Base-by-base conservation (phyloP, 2,329 filamentous ascomycete species). In the Arthrobotrys iridis region DNA sequence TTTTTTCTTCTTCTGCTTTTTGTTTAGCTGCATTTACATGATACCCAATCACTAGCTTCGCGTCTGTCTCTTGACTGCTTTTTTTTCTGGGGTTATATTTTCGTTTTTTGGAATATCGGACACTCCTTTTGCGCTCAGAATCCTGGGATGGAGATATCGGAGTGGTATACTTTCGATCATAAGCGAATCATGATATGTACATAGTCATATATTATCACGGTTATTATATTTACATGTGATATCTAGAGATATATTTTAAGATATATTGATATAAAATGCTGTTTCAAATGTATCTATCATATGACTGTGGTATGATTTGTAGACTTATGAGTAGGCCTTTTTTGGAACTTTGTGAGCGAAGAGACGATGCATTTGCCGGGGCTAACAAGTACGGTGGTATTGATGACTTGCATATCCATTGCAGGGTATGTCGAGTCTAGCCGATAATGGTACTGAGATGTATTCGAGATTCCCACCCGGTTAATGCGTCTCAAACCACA, bases 81-180 rank as follows among this genome's bases (percentile, higher is more conserved):
- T n/a, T 48, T 7, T 48, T n/a, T n/a, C n/a, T n/a, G n/a, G n/a
- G n/a, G 11, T 3, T 52, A 33, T 33, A 13, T n/a, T n/a, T 13
- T 35, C n/a, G n/a, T 52, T 52, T 50, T 6, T 18, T n/a, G n/a
- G n/a, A n/a, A n/a, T n/a, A n/a, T n/a, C n/a, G n/a, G n/a, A 30
- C 50, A 55, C 50, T 55, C 50, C 50, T 55, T n/a, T 55, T 55
- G 50, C 35, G 28, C 30, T 24, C 30, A 30, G 50, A 55, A 55
- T 55, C 50, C 35, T 18, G n/a, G 50, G 50, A 37, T 18, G 50
- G 46, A 37, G 50, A 37, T 37, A 24, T 50, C 50, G 30, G 30
- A 10, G 8, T 48, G 8, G 30, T 50, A 4, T 15, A 30, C 8
- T 30, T 26, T 26, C 5, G 3, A 24, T 46, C 13, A 5, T 46